Evolutionary conservation across 257 asterid species (phyloP).

Genomic region (Solanum clarkiae): DNA sequence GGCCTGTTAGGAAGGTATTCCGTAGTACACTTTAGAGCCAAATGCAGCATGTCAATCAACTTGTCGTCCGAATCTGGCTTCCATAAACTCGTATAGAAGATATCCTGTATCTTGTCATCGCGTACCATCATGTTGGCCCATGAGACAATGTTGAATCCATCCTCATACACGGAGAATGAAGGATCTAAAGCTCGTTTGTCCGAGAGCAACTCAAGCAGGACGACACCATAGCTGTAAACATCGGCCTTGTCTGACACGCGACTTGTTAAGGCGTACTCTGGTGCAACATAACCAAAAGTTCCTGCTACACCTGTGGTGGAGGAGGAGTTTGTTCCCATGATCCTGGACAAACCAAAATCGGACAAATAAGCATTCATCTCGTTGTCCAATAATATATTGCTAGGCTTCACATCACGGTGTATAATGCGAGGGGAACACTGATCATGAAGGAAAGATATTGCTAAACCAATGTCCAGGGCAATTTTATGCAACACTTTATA

Average conservation of each 20-base stretch:
- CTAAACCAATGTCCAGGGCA: slow-evolving; percentile 65
- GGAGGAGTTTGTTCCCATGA: slow-evolving; percentile 58
- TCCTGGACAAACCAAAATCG: slow-evolving; percentile 74
- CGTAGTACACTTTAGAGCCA: slow-evolving; percentile 72
- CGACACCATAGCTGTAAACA: slow-evolving; percentile 89
- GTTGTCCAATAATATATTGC: slow-evolving; percentile 72
- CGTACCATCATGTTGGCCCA: slow-evolving; percentile 85
- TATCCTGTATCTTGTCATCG: slow-evolving; percentile 59
- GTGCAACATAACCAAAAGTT: slow-evolving; percentile 86
- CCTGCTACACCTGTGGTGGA: slow-evolving; percentile 86
- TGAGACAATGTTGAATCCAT: slow-evolving; percentile 78
- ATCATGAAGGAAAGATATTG: slow-evolving; percentile 73
- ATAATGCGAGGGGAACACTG: slow-evolving; percentile 80
- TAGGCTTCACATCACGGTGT: slow-evolving; percentile 90
- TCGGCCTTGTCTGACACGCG: slow-evolving; percentile 94
- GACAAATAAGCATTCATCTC: slow-evolving; percentile 67
- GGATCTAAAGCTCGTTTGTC: slow-evolving; percentile 84
- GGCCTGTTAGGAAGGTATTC: slow-evolving; percentile 66
- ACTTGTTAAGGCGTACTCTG: slow-evolving; percentile 81
- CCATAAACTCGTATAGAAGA: slow-evolving; percentile 72
- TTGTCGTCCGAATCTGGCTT: slow-evolving; percentile 75
- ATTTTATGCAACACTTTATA: slow-evolving; percentile 85
- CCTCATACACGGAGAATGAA: slow-evolving; percentile 60
- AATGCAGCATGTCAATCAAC: slow-evolving; percentile 59
- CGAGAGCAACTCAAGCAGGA: slow-evolving; percentile 73